Percentiles rank a stretch among this genome's conserved stretches.
phyloP scores from a whole-genome alignment of 2,329 filamentous ascomycete species.

The Colletotrichum tamarilloi region DNA sequence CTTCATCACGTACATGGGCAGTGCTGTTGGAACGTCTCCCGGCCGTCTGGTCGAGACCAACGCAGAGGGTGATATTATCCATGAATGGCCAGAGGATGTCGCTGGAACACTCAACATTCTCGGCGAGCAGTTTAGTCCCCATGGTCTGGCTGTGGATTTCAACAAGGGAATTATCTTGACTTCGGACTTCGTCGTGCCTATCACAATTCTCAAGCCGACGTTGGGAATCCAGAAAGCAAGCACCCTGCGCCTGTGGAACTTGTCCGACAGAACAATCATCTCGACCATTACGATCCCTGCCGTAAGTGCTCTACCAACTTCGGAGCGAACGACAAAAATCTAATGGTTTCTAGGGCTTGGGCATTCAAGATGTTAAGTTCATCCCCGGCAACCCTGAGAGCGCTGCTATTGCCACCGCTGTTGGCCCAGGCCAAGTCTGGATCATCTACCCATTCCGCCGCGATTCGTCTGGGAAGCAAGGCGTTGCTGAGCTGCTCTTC shows the following conservation, averaged over 20 bases:
- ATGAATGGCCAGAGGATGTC: conserved; percentile 71
- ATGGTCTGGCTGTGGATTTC: conserved; percentile 69
- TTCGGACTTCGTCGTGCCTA: conserved; percentile 71
- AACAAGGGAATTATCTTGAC: conserved; percentile 68
- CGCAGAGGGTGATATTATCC: conserved; percentile 68
- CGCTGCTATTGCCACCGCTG: conserved; percentile 70
- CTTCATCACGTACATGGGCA: conserved; percentile 72
- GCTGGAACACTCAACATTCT: conserved; percentile 65
- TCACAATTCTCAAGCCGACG: conserved; percentile 70
- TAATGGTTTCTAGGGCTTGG: conserved; percentile 53
- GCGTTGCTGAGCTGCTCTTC: conserved; percentile 67
- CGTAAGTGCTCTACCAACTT: conserved; percentile 43
- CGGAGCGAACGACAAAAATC: too few species aligned
- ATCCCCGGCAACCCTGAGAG: conserved; percentile 69
- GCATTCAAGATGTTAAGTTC: conserved; percentile 75
- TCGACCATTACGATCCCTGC: conserved; percentile 71
- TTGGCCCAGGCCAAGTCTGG: conserved; percentile 70
- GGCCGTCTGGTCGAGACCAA: conserved; percentile 72
- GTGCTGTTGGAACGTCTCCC: conserved; percentile 66
- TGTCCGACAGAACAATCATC: conserved; percentile 63
- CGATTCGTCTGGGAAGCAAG: conserved; percentile 65
- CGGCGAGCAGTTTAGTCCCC: conserved; percentile 69
- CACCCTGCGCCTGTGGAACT: conserved; percentile 70
- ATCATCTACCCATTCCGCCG: conserved; percentile 72
- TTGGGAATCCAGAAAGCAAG: conserved; percentile 64